Conservation (phyloP, 495 filamentous ascomycete species). For the Hyphodiscus hymeniophilus region DNA sequence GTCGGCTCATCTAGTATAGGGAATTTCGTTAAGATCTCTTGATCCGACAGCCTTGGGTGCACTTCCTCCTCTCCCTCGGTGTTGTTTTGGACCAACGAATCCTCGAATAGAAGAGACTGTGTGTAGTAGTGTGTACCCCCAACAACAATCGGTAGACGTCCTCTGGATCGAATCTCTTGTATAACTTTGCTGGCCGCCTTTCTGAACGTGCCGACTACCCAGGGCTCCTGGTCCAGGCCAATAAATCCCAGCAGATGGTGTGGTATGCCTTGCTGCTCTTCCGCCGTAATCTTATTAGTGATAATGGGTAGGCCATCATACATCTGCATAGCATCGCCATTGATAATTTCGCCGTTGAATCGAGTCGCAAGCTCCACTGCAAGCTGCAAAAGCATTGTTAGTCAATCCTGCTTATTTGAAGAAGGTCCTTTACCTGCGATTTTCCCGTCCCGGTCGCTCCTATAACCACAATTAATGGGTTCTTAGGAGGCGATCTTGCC, state of each 20-base stretch:
- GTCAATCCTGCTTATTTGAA: not conserved
- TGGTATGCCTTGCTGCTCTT: constrained; percentile 72
- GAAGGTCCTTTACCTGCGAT: constrained; percentile 67
- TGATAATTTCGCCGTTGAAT: constrained; percentile 93
- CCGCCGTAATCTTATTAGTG: constrained; percentile 78
- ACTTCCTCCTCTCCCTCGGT: constrained; percentile 27
- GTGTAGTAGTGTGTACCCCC: constrained; percentile 95
- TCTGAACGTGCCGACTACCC: constrained; percentile 70
- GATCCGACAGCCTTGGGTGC: constrained; percentile 8
- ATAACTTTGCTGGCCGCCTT: constrained; percentile 60
- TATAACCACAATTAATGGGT: constrained; percentile 73
- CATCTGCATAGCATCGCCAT: constrained; percentile 99
- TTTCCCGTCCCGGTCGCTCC: constrained; percentile 96
- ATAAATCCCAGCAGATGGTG: constrained; percentile 85
- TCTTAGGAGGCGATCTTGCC: constrained; percentile 11
- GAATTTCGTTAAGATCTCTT: constrained; percentile 33
- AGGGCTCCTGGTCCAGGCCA: constrained; percentile 64
- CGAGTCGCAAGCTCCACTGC: constrained; percentile 78
- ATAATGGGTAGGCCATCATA: constrained; percentile 89
- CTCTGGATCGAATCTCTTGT: constrained; percentile 64
- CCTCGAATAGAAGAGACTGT: constrained; percentile 74
- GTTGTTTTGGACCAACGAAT: constrained; percentile 43
- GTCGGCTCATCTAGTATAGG: constrained; percentile 66
- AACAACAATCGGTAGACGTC: constrained; percentile 80
- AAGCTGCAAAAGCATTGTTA: constrained; percentile 49